These are phyloP conservation scores for Xerocomellus amylosporus DNA, from an alignment of 768 basidiomycete species.

Conservation along the genomic window DNA sequence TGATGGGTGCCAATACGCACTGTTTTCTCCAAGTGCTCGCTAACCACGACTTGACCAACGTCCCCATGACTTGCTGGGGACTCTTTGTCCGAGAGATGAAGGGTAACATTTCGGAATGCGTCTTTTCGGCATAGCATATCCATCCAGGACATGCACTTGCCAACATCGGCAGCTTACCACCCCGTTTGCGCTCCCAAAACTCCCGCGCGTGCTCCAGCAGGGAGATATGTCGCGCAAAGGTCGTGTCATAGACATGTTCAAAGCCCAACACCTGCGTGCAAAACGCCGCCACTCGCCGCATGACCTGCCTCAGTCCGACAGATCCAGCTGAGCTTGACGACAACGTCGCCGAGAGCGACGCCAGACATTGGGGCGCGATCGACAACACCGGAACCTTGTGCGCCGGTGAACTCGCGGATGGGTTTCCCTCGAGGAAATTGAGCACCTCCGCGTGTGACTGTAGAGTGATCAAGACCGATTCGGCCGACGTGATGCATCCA, in stretches of 20 bases:
- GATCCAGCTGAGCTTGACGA: slow-evolving; percentile 44
- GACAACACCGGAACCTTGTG: slow-evolving; percentile 71
- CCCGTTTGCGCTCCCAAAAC: slow-evolving; percentile 66
- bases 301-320: slow-evolving; percentile 54
- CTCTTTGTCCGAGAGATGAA: slow-evolving; percentile 88
- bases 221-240: slow-evolving; percentile 86
- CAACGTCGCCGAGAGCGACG: slow-evolving; percentile 69
- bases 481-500: slow-evolving; percentile 97
- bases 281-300: slow-evolving; percentile 72
- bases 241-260: slow-evolving; percentile 88
- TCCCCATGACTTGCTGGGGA: slow-evolving; percentile 93
- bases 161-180: slow-evolving; percentile 71
- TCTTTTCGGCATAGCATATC: slow-evolving; percentile 99
- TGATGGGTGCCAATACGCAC: slow-evolving; percentile 44
- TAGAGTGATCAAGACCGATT: slow-evolving; percentile 93
- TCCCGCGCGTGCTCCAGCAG: slow-evolving; percentile 80
- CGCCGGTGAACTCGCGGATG: slow-evolving; percentile 34
- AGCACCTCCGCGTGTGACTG: slow-evolving; percentile 95
- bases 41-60: slow-evolving; percentile 88
- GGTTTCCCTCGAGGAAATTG: slow-evolving; percentile 64
- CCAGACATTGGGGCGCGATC: slow-evolving; percentile 86
- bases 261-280: slow-evolving; percentile 67
- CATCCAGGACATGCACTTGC: slow-evolving; percentile 97
- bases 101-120: slow-evolving; percentile 90
- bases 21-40: slow-evolving; percentile 59